phyloP scores from a whole-genome alignment of 2,329 filamentous ascomycete genomes.

The Fusarium compactum region DNA sequence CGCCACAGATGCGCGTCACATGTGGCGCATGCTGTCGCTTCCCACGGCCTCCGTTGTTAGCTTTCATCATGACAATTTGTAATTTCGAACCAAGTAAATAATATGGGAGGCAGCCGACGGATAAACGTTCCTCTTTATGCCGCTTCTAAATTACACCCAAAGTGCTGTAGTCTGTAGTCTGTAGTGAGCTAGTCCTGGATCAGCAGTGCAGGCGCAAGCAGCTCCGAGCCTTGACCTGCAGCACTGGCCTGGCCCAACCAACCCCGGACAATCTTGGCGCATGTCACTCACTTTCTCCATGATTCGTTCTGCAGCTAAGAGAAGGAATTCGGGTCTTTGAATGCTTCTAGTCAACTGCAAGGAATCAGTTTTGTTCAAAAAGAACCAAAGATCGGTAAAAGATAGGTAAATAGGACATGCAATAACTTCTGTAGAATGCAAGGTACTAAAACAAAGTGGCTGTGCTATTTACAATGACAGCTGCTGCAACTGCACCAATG shows the following conservation, averaged over 20 bases:
- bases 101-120: constrained; percentile 24
- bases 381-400: background rate
- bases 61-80: background rate
- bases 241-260: constrained; percentile 1
- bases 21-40: constrained; percentile 28
- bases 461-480: constrained; percentile 25
- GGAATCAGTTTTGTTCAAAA: background rate
- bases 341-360: background rate
- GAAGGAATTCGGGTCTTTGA: background rate
- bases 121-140: background rate
- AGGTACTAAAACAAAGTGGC: constrained; percentile 18
- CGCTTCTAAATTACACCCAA: background rate
- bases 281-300: constrained; percentile 3
- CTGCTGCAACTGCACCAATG: constrained; percentile 29
- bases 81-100: background rate
- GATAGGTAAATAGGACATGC: background rate
- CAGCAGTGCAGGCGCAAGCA: constrained; percentile 10
- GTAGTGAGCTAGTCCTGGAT: constrained; percentile 7
- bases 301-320: background rate
- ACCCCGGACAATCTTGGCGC: constrained; percentile 16
- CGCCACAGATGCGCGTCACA: constrained; percentile 27
- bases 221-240: constrained; percentile 11
- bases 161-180: background rate
- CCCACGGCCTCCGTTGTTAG: background rate
- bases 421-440: background rate